Evolutionary conservation across 495 filamentous ascomycete species (phyloP), one percentile per base, ranked within the genome.

Genomic region (Emericellopsis terricola): DNA sequence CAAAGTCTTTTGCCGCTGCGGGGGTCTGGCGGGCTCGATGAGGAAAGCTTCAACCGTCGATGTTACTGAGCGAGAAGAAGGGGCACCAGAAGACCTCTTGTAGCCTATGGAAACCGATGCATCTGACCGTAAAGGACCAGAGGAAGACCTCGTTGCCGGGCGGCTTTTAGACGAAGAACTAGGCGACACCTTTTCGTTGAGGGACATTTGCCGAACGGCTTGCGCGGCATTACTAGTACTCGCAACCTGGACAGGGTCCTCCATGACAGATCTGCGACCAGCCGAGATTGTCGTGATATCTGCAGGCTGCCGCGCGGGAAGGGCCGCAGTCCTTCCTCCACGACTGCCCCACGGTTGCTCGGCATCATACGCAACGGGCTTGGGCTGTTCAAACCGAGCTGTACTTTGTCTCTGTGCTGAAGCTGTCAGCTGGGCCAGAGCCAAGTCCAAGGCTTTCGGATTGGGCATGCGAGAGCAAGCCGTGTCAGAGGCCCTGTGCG

Each of bases 41-140:
- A 82, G 64, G 50, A 80, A 66, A 8, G 72, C 78, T 52, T 79
- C 76, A 3, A 73, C 52, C 0, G 78, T 82, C 3, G 79, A 82
- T 7, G 66, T 62, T 5, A 62, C 66, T 31, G 65, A 69, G 32
- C 49, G 61, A 15, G 55, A 60, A 8, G 80, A 83, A n/a, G n/a
- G n/a, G 39, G 73, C 60, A 11, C 57, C 61, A 14, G 80, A 86
- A 20, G 69, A 64, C 23, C 66, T 54, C 36, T 57, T 59, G 6
- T 26, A 11, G 11, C 23, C 11, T 26, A 11, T 26, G 6, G 23
- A 6, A 11, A 26, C 23, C 6, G 23, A 26, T 4, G 63, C 49
- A 28, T 67, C 56, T 39, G 49, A 55, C 29, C 46, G 58, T 37
- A 62, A 57, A 15, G 61, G 56, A 40, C 56, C 47, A 20, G 56